Base-by-base conservation (phyloP, 2,329 filamentous ascomycete species). In the Fusarium goolgardi region DNA sequence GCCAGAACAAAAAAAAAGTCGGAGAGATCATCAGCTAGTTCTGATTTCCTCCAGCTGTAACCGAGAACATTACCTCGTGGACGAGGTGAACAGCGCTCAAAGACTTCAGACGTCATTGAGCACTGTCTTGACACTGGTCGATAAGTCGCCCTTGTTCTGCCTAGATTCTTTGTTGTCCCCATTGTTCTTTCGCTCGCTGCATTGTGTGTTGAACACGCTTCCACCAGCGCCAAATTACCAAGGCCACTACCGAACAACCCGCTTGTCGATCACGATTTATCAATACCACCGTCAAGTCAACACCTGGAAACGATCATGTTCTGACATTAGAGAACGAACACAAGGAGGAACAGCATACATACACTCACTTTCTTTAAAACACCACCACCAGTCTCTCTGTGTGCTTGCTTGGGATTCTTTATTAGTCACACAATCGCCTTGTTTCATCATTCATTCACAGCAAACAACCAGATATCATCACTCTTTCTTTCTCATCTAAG, bases 201-300 rank as follows among this genome's bases (percentile, higher is more conserved):
- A 57, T 66, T 71, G 65, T 69, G 68, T 69, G 57, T 59, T 62
- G 67, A 69, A 71, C 67, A 71, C 68, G 32, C 41, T 45, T 50
- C 49, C 40, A 25, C 41, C 43, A 32, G 56, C 39, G 27, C 46
- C 52, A 62, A 65, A 47, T 59, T 32, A 59, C 51, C 40, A 40
- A 50, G 68, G 37, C 53, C 67, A 56, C 52, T 44, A 39, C 54
- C 40, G 56, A 71, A 54, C 60, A 58, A 34, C 46, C 41, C 27
- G 25, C 51, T 69, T 49, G 56, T 44, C 60, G 58, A 68, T 56
- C 66, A 56, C 45, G 46, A 64, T 64, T 56, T 67, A 58, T 59
- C 43, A 51, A 55, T 40, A 60, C 41, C 43, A 68, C 46, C 37
- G 32, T 37, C 49, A 65, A 64, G 32, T 56, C 60, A 53, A 47